Base-by-base conservation (phyloP, 2,329 filamentous ascomycete species). In the Zalaria obscura region DNA sequence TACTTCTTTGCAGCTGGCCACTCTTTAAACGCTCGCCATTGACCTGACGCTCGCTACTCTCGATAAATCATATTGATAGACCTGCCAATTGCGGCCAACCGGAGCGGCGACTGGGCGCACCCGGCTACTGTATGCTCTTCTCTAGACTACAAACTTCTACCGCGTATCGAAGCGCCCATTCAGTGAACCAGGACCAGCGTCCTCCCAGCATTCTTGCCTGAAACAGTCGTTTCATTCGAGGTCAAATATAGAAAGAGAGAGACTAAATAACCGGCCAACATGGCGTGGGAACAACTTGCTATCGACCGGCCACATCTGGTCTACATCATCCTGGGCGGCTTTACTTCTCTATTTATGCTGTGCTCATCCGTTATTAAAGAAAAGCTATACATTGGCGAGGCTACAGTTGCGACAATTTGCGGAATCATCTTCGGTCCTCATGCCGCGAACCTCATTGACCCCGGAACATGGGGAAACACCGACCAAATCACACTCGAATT, bases 301-400 rank as follows among this genome's bases (percentile, higher is more conserved):
- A 80, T 96, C 67, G 95, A 93, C 65, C 83, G 81, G 70, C 85
- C 91, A 55, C 91, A 98, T 71, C 65, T 96, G 84, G 91, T 93
- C 50, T 98, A 98, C 65, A 86, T 96, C 65, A 95, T 98, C 65
- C 71, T 98, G 43, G 91, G 91, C 55, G 91, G 89, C 61, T 98
- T 98, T 68, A 98, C 91, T 52, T 87, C 83, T 46, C 70, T 98
- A 54, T 98, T 98, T 68, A 98, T 98, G 91, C 72, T 98, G 45
- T 94, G 87, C 63, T 98, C 91, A 45, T 86, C 93, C 42, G 79
- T 96, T 57, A 93, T 98, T 67, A 98, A 98, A 70, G 91, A 98
- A 71, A 83, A 84, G 61, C 75, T 96, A 57, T 98, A 98, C 68
- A 98, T 98, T 61, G 91, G 91, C 58, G 91, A 98, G 72, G 91